Evolutionary conservation across 495 filamentous ascomycete genomes (phyloP), one percentile per base, ranked within the genome.

Genomic region (Penicillium nucicola): DNA sequence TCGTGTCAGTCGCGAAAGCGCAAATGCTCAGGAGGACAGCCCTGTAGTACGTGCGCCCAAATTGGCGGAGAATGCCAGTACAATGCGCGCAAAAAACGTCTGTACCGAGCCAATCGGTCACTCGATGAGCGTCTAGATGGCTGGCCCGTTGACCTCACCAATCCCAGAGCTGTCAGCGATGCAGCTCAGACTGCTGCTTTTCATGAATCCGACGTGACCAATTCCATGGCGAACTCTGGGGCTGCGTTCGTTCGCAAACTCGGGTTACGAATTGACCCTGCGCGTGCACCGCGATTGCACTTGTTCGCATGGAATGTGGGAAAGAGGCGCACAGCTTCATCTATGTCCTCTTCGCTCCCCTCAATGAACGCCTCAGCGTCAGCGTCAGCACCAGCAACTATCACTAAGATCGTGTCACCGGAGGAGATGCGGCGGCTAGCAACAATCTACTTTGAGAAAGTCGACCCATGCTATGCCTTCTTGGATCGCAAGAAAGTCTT

Each of bases 271-370:
- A 67, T 81, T 51, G 77, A 79, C 38, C 68, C 77, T 5, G 61
- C 71, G 3, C 70, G 70, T 48, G 76, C 78, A 5, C 79, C 78
- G 5, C 62, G 75, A 36, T 50, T 83, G 48, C 77, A 82, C 50
- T 67, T 80, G 14, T 83, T 81, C 57, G 80, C 70, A 2, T 84
- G 79, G 79, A 80, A 82, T 55, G 58, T 73, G 8, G 77, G 78
- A 1, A 68, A 66, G 5, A 67, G 80, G 19, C 52, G 63, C 9
- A 53, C 64, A 17, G 54, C 60, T 4, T 50, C 55, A 25, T 28
- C 49, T 2, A 14, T 53, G 18, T 18, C 36, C 3, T 51, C 56
- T 17, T 41, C 56, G 9, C 44, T 42, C 8, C 14, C 36, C 12
- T 47, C 54, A 14, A 30, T 57, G 6, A 38, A 35, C 15, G 20